Base-by-base conservation (phyloP, 2,329 filamentous ascomycete species). In the Chalaropsis thielavioides region DNA sequence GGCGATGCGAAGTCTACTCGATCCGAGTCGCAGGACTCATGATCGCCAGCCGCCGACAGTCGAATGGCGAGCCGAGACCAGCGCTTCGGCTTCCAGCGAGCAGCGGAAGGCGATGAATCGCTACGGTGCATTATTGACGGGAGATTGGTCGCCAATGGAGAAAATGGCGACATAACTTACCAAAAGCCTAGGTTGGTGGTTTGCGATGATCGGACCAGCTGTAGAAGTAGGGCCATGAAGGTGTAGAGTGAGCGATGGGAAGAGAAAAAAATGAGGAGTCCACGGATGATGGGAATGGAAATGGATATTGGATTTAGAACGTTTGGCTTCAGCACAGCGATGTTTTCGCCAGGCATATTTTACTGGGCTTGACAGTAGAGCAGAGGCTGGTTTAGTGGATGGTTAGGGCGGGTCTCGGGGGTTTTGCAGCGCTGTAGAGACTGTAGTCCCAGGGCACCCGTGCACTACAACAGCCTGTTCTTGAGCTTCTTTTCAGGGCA, bases 231-330 rank as follows among this genome's bases (percentile, higher is more conserved):
- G 63, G 43, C 56, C 51, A 58, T 60, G 56, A 49, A 54, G 56
- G 56, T 51, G 54, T 41, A 64, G 63, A 46, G 61, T 56, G 63
- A 41, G 43, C 56, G 51, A 60, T 46, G 54, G 46, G 63, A 60
- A 46, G 54, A 49, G 56, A 64, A 64, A 64, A 64, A 64, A 64
- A 64, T 64, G 63, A 64, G 63, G 63, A 64, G 63, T 60, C 63
- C 43, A 44, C 63, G 38, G 38, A 22, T 31, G n/a, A 24, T 60
- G 51, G 31, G 56, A 35, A 64, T 60, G 56, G 51, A 27, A 58
- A 46, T 38, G n/a, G 35, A 41, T n/a, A 19, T 43, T 59, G 38
- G 40, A 40, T 44, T 44, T 56, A 15, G 22, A 17, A 22, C 35
- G 24, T 46, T 15, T 63, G 11, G 5, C n/a, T 58, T 44, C 51